Evolutionary conservation across 208 protist genomes (phyloP), one percentile per base, ranked within the genome.

Genomic region (Acanthamoeba castellanii): DNA sequence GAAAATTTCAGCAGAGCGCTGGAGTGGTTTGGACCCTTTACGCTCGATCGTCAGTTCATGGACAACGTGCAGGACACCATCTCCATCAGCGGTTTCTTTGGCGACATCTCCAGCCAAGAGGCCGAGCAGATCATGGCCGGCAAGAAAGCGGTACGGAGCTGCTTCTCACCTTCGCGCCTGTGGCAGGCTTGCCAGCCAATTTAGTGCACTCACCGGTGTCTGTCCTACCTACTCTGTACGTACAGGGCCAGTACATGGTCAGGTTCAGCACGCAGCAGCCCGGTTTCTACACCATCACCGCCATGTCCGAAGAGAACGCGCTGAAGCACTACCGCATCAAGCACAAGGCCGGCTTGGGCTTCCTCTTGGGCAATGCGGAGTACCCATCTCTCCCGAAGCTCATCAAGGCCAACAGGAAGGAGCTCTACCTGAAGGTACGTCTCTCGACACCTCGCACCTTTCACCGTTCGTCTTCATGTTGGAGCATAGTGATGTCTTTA

Each of bases 11-110:
- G 57, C 32, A 34, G 25, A 34, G 84, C 32, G 59, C 50, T 91
- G 25, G 84, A 91, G 59, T 91, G 84, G 84, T 91, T 91, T 70
- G 84, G 84, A 16, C 84, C 84, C 27, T 91, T 91, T 50, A 91
- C 47, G 59, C 59, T 66, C 59, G 59, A 66, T n/a, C 59, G 59
- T 1, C 59, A 66, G 59, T 66, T 66, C 59, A 66, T 66, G 59
- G 59, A 66, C 59, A 66, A 66, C 25, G 59, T 66, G 59, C 59
- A 66, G 59, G 59, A 66, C 59, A 66, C 59, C 59, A 66, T 66
- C 59, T 66, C 59, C 59, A 66, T 66, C 59, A 85, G 76, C 20
- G 76, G 76, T 5, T 85, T 85, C 76, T 85, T 37, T 57, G 76
- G 76, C 47, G 76, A 85, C 59, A 66, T 66, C 59, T 66, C 59